These are phyloP conservation scores for Cyclaneusma minus DNA, from an alignment of 2,329 filamentous ascomycete species.

Conservation along the genomic window DNA sequence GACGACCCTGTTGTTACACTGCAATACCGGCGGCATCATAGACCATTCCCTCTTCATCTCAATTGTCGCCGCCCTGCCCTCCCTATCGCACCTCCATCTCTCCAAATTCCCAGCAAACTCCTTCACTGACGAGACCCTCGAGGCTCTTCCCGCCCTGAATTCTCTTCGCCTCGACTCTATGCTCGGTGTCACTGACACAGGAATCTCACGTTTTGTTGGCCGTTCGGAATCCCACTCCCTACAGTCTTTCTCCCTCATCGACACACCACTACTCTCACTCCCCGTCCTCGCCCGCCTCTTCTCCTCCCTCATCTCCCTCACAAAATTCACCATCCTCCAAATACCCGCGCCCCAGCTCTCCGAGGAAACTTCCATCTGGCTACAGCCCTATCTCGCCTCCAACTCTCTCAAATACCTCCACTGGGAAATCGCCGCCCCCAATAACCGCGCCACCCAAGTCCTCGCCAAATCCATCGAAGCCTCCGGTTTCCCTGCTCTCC, in stretches of 20 bases:
- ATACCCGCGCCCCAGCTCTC: slow-evolving; percentile 37
- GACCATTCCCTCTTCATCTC: slow-evolving; percentile 35
- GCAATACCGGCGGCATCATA: slow-evolving; percentile 35
- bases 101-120: slow-evolving; percentile 37
- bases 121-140: slow-evolving; percentile 39
- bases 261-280: slow-evolving; percentile 39
- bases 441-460: slow-evolving; percentile 38
- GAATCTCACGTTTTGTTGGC: slow-evolving; percentile 40
- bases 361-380: slow-evolving; percentile 38
- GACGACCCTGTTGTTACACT: slow-evolving; percentile 41
- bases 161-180: slow-evolving; percentile 40
- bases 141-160: slow-evolving; percentile 36
- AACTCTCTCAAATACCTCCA: slow-evolving; percentile 36
- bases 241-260: slow-evolving; percentile 34
- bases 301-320: slow-evolving; percentile 31
- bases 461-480: slow-evolving; percentile 47
- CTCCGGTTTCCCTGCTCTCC: slow-evolving; percentile 46
- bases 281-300: slow-evolving; percentile 41
- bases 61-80: slow-evolving; percentile 33
- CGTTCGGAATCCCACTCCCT: slow-evolving; percentile 29
- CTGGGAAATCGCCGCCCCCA: slow-evolving; percentile 45
- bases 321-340: slow-evolving; percentile 37
- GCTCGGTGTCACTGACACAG: slow-evolving; percentile 36
- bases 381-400: slow-evolving; percentile 49
- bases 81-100: slow-evolving; percentile 41